A percentile compares a stretch with the other conserved stretches of the same genome.
Evolutionary conservation across 352 stramenopile species (phyloP).

Genomic region (Phytophthora constricta): DNA sequence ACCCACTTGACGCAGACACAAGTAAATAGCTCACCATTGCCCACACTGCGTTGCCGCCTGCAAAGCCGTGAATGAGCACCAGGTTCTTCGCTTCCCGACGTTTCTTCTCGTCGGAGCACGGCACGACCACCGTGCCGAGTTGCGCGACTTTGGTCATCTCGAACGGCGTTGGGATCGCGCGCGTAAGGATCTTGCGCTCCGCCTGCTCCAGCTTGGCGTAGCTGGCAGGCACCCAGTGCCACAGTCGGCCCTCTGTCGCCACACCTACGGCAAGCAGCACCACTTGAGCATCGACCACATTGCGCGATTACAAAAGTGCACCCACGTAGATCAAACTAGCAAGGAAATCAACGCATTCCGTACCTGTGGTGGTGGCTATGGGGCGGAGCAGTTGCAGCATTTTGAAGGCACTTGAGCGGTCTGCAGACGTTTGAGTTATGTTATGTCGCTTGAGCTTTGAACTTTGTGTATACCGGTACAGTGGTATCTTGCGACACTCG

Average conservation of each 20-base stretch:
- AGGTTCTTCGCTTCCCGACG: slow-evolving; percentile 64
- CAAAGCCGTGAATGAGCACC: slow-evolving; percentile 86
- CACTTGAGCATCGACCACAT: slow-evolving; percentile 41
- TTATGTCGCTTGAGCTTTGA: too few relatives aligned
- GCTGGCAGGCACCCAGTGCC: slow-evolving; percentile 81
- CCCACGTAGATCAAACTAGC: not conserved
- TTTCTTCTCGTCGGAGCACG: slow-evolving; percentile 68
- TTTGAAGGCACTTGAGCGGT: slow-evolving; percentile 5
- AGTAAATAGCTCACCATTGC: too few relatives aligned
- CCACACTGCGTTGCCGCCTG: slow-evolving; percentile 81
- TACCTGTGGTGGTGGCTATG: slow-evolving; percentile 43
- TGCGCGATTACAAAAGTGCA: slow-evolving; percentile 1
- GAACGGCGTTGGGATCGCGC: slow-evolving; percentile 52
- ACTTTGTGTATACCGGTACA: too few relatives aligned
- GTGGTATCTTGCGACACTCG: not conserved
- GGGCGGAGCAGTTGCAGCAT: slow-evolving; percentile 47
- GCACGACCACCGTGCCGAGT: slow-evolving; percentile 82
- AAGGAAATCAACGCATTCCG: not conserved
- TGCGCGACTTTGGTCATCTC: slow-evolving; percentile 84
- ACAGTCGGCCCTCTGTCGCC: slow-evolving; percentile 62
- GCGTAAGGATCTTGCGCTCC: slow-evolving; percentile 69
- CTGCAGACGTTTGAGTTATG: slow-evolving; percentile 17
- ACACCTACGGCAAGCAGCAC: slow-evolving; percentile 60
- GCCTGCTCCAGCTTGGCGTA: slow-evolving; percentile 65
- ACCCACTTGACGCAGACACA: too few relatives aligned